A percentile compares a stretch with the other conserved stretches of the same genome.
Conservation (phyloP, 768 basidiomycete species). For the Tremella fuciformis region DNA sequence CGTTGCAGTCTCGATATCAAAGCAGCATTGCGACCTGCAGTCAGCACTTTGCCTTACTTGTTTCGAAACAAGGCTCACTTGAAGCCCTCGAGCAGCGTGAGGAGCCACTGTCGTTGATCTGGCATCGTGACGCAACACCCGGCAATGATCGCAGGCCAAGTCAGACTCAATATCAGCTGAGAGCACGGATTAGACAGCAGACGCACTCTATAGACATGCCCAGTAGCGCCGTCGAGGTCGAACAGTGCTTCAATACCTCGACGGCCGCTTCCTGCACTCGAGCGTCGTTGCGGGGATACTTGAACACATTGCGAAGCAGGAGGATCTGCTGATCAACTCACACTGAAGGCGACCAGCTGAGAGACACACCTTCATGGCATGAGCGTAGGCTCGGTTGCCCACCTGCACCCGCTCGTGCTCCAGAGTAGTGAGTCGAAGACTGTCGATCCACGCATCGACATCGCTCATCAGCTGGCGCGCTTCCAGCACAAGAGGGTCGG, state of each 20-base stretch:
- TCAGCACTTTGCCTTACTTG: slow-evolving; percentile 1
- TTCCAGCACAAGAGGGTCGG: slow-evolving; percentile 29
- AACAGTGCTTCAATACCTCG: slow-evolving; percentile 46
- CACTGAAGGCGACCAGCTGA: background rate
- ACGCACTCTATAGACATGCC: slow-evolving; percentile 51
- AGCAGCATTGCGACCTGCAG: slow-evolving; percentile 44
- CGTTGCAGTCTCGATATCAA: slow-evolving; percentile 47
- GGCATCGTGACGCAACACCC: slow-evolving; percentile 35
- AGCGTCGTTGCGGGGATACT: slow-evolving; percentile 27
- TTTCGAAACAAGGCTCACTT: slow-evolving; percentile 32
- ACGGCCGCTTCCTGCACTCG: slow-evolving; percentile 42
- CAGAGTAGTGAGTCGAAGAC: slow-evolving; percentile 35
- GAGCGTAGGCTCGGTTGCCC: slow-evolving; percentile 47
- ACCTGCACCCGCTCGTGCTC: slow-evolving; percentile 49
- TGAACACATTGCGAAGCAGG: slow-evolving; percentile 41
- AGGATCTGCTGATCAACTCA: slow-evolving; percentile 33
- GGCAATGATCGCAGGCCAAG: slow-evolving; percentile 49
- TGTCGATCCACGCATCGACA: slow-evolving; percentile 47
- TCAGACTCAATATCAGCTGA: slow-evolving; percentile 26
- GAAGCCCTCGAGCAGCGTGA: slow-evolving; percentile 45
- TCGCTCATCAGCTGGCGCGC: slow-evolving; percentile 35
- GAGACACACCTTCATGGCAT: slow-evolving; percentile 46
- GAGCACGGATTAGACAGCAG: background rate
- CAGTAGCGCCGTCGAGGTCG: slow-evolving; percentile 40
- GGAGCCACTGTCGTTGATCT: slow-evolving; percentile 36